Conservation (phyloP, 371 early-diverging fungal genomes). For the Circinella minor region DNA sequence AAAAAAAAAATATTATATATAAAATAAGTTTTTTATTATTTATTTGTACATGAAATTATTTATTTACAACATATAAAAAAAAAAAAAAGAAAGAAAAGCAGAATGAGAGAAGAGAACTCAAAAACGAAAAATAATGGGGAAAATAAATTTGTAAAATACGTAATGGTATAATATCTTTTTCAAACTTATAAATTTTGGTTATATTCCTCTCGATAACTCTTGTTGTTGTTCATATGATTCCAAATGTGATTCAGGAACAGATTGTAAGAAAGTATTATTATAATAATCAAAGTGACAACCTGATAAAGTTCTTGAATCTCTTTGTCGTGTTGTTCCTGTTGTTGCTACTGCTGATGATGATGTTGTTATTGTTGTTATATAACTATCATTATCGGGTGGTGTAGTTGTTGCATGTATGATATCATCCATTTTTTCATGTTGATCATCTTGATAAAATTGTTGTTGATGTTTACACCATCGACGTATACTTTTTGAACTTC, state of each 20-base stretch:
- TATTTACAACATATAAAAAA: neutral
- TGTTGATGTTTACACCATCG: conserved; percentile 29
- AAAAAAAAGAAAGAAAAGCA: too few relatives aligned
- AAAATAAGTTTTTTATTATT: neutral
- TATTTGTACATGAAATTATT: neutral
- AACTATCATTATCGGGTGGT: too few relatives aligned
- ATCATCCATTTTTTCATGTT: neutral
- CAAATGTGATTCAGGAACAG: conserved; percentile 10
- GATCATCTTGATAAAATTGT: conserved; percentile 10
- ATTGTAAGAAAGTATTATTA: conserved; percentile 3
- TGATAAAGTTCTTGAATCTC: neutral
- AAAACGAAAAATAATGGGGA: too few relatives aligned
- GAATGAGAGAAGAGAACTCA: too few relatives aligned
- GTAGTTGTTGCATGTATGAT: too few relatives aligned
- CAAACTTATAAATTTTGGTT: too few relatives aligned
- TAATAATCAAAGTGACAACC: conserved; percentile 3
- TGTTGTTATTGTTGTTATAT: too few relatives aligned
- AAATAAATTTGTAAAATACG: too few relatives aligned
- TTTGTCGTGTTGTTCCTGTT: too few relatives aligned
- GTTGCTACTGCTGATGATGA: too few relatives aligned
- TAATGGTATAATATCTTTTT: too few relatives aligned
- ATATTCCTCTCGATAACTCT: too few relatives aligned
- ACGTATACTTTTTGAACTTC: conserved; percentile 27
- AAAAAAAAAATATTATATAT: neutral
- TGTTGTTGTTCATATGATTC: neutral